Percentiles rank a stretch among this genome's conserved stretches.
Evolutionary conservation across 257 asterid genomes (phyloP).

Genomic region (Salvia splendens): DNA sequence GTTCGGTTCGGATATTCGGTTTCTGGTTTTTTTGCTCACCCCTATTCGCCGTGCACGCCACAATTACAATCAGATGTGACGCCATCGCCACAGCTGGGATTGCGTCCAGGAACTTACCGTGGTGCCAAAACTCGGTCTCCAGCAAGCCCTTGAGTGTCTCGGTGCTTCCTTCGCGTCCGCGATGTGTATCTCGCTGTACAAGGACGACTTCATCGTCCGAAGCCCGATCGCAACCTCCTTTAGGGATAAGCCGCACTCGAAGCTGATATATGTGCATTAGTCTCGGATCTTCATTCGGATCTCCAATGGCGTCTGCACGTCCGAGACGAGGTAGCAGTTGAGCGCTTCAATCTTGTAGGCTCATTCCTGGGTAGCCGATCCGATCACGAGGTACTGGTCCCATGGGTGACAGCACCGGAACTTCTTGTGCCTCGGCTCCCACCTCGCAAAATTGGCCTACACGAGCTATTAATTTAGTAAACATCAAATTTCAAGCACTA

Average conservation of each 20-base stretch:
- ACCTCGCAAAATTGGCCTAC: slow-evolving; percentile 65
- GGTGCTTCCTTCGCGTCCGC: slow-evolving; percentile 40
- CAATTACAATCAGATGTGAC: slow-evolving; percentile 47
- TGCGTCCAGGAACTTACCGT: slow-evolving; percentile 31
- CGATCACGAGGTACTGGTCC: slow-evolving; percentile 59
- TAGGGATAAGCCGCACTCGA: slow-evolving; percentile 47
- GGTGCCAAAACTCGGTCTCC: slow-evolving; percentile 40
- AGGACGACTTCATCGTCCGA: slow-evolving; percentile 43
- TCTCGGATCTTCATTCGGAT: slow-evolving; percentile 39
- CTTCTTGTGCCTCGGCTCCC: slow-evolving; percentile 77
- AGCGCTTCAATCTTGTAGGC: slow-evolving; percentile 58
- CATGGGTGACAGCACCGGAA: slow-evolving; percentile 69
- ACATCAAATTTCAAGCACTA: no score
- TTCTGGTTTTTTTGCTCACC: no score
- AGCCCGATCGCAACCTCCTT: slow-evolving; percentile 46
- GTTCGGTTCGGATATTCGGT: no score
- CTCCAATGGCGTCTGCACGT: slow-evolving; percentile 44
- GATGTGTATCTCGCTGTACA: slow-evolving; percentile 26
- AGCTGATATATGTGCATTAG: slow-evolving; percentile 47
- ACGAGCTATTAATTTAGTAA: neutral
- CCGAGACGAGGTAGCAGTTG: slow-evolving; percentile 46
- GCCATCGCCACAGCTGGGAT: slow-evolving; percentile 48
- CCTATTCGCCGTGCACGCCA: slow-evolving; percentile 46
- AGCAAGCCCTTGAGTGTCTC: slow-evolving; percentile 34
- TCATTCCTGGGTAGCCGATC: slow-evolving; percentile 51